Percentiles rank a stretch among this genome's conserved stretches.
Conservation (phyloP, 1,284 basidiomycete species). For the Termitomyces sp. region DNA sequence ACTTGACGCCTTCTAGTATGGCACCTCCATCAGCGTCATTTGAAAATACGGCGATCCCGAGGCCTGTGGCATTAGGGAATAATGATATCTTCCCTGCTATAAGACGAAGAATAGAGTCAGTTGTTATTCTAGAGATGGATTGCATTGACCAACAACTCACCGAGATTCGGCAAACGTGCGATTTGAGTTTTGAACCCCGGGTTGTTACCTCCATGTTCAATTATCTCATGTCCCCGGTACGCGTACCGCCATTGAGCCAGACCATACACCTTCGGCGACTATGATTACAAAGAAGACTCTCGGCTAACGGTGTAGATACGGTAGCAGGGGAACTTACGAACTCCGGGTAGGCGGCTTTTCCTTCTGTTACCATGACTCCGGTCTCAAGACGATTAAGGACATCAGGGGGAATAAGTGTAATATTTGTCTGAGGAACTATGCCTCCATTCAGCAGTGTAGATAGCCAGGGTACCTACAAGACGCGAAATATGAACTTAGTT, state of each 20-base stretch:
- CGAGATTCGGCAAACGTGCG: conserved; percentile 27
- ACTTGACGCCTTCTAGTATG: conserved; percentile 30
- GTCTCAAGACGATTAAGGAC: conserved; percentile 34
- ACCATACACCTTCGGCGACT: conserved; percentile 34
- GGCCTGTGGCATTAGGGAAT: conserved; percentile 11
- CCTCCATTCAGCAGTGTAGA: conserved; percentile 39
- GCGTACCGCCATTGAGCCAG: conserved; percentile 35
- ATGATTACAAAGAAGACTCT: neutral
- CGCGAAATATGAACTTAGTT: neutral
- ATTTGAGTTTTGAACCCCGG: conserved; percentile 39
- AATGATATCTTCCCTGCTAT: conserved; percentile 5
- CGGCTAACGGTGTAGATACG: neutral
- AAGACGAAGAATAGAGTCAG: neutral
- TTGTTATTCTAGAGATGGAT: neutral
- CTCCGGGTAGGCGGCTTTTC: conserved; percentile 29
- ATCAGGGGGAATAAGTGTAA: conserved; percentile 32
- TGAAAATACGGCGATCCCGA: conserved; percentile 37
- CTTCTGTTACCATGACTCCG: conserved; percentile 28
- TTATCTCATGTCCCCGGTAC: conserved; percentile 35
- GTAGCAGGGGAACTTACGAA: conserved; percentile 19
- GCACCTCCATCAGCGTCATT: conserved; percentile 34
- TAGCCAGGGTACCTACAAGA: conserved; percentile 28
- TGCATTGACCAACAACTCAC: neutral
- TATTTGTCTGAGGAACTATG: conserved; percentile 34
- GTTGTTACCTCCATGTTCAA: conserved; percentile 35